Evolutionary conservation across 2,329 filamentous ascomycete genomes (phyloP).

Genomic region (Raffaelea albimanens): DNA sequence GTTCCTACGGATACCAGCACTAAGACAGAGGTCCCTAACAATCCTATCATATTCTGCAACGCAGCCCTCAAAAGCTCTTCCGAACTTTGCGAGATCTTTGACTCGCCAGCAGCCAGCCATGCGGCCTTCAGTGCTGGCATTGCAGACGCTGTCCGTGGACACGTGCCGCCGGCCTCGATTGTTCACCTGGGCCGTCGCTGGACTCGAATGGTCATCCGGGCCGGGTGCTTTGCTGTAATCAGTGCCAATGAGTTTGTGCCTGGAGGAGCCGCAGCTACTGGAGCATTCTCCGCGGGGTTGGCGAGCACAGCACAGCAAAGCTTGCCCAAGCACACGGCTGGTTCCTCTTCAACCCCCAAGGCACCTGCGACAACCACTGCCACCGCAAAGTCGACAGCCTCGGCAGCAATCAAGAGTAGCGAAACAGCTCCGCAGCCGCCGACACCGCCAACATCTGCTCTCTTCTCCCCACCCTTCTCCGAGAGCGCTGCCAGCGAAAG

Average conservation of each 20-base stretch:
- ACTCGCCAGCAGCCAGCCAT: conserved; percentile 7
- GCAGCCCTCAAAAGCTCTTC: conserved; percentile 16
- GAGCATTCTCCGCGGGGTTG: too few relatives aligned
- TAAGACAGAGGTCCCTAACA: too few relatives aligned
- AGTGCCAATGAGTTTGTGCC: conserved; percentile 7
- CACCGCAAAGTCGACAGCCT: too few relatives aligned
- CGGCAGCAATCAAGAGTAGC: too few relatives aligned
- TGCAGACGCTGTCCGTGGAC: background rate
- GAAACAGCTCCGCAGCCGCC: too few relatives aligned
- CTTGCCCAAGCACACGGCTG: too few relatives aligned
- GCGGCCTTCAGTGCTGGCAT: conserved; percentile 18
- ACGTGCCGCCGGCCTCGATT: background rate
- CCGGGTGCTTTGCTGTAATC: conserved; percentile 8
- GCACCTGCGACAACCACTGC: background rate
- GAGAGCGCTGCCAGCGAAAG: background rate
- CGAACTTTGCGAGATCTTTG: conserved; percentile 11
- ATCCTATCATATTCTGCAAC: conserved; percentile 18
- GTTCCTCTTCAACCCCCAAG: background rate
- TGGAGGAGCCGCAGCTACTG: background rate
- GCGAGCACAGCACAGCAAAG: too few relatives aligned
- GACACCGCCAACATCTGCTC: conserved; percentile 1
- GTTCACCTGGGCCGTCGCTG: conserved; percentile 8
- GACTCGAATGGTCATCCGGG: conserved; percentile 10
- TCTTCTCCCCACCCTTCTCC: conserved; percentile 1
- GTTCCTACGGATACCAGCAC: too few relatives aligned